Evolutionary conservation across 2,329 filamentous ascomycete species (phyloP), one percentile per base, ranked within the genome.

Genomic region (Aspergillus pseudoviridinutans): DNA sequence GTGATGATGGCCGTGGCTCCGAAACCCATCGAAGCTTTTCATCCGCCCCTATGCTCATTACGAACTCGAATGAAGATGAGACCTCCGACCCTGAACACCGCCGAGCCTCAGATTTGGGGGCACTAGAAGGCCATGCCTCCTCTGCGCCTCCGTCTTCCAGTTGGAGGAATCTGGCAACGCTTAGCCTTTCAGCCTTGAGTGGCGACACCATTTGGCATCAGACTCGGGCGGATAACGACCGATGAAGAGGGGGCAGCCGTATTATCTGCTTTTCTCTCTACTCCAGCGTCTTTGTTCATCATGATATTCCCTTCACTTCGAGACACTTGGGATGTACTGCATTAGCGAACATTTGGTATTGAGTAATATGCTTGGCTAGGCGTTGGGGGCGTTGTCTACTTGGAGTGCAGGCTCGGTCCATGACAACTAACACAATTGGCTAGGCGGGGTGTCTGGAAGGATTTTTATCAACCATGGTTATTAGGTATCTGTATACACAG

Each of bases 1-100:
- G 77, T 42, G 62, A 79, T 14, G 79, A 82, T 63, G 68, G 66
- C 4, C 74, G 78, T 64, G 78, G 76, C 35, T 74, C 74, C 1
- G 75, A 79, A 55, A 76, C 74, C 2, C 71, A 73, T 28, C 79
- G 80, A 53, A 76, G 78, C 27, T 78, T 80, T 5, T 77, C 80
- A 3, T 81, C 81, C 27, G 77, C 82, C 4, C 80, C 80, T 27
- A 74, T 79, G 32, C 79, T 79, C 8, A 77, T 84, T 17, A 71
- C 75, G 3, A 62, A 66, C 53, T 57, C 66, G 27, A 64, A 65
- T 27, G 71, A 72, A 29, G 70, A 75, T 46, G 68, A 69, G n/a
- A 67, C 71, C 32, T 71, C 71, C 3, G 79, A 81, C 56, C 62
- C 78, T 10, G 79, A 80, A 56, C 72, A 74, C 28, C 77, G 71